Conservation (phyloP, 73 alveolate genomes). For the Tetrahymena borealis region DNA sequence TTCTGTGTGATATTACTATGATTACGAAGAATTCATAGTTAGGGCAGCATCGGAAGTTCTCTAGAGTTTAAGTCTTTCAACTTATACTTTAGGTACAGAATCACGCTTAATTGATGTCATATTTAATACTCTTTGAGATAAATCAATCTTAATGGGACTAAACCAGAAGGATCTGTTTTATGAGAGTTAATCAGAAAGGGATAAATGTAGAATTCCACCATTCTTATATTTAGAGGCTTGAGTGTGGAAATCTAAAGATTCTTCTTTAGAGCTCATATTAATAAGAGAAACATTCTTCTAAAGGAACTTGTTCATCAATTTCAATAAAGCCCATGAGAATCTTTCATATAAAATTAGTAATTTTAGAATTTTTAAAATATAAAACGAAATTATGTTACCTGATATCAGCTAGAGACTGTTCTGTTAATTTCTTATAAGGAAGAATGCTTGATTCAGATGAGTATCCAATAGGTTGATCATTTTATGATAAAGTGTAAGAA, state of each 20-base stretch:
- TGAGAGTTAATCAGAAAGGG: constrained; percentile 38
- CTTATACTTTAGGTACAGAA: constrained; percentile 61
- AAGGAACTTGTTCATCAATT: constrained; percentile 53
- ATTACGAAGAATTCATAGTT: not conserved
- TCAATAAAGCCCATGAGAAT: constrained; percentile 63
- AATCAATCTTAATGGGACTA: constrained; percentile 67
- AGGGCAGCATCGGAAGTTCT: not conserved
- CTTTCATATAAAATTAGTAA: not conserved
- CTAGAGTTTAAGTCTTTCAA: constrained; percentile 71
- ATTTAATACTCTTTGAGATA: constrained; percentile 60
- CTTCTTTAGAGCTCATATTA: constrained; percentile 16
- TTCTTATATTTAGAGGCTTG: constrained; percentile 12
- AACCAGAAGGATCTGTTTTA: constrained; percentile 56
- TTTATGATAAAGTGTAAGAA: not conserved
- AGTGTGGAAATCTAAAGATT: constrained; percentile 19
- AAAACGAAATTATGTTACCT: constrained; percentile 5
- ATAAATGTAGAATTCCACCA: not conserved
- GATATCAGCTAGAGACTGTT: constrained; percentile 23
- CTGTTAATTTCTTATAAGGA: not conserved
- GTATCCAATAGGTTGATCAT: constrained; percentile 22
- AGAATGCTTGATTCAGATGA: constrained; percentile 5
- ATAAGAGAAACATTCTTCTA: constrained; percentile 57
- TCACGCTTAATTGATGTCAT: constrained; percentile 78
- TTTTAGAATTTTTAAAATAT: not conserved
- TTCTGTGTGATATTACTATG: not conserved